Percentiles rank a stretch among this genome's conserved stretches.
Conservation (phyloP, 2,329 filamentous ascomycete species). For the Ceratocystis harringtonii region DNA sequence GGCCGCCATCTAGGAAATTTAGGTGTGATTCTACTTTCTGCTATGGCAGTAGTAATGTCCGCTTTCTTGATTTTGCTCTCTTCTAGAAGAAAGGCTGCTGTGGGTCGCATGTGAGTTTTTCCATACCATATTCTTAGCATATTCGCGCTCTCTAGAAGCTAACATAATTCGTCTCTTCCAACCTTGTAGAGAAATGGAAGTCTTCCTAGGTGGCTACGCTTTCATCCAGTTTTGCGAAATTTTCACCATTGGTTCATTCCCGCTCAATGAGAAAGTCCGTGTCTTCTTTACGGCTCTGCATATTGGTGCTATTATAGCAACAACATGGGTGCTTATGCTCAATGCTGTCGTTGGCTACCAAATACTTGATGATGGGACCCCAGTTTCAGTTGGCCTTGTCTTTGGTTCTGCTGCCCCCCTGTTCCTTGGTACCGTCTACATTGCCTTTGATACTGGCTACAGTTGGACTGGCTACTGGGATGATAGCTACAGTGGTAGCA, state of each 20-base stretch:
- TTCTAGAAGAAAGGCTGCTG: slow-evolving; percentile 80
- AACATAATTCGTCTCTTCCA: not conserved
- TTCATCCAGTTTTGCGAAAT: slow-evolving; percentile 89
- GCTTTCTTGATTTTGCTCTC: slow-evolving; percentile 61
- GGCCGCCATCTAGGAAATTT: slow-evolving; percentile 62
- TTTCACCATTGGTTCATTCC: slow-evolving; percentile 84
- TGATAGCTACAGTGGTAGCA: slow-evolving; percentile 41
- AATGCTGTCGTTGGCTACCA: slow-evolving; percentile 91
- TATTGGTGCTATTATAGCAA: slow-evolving; percentile 75
- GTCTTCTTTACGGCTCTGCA: slow-evolving; percentile 79
- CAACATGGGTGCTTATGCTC: slow-evolving; percentile 78
- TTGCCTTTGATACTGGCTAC: slow-evolving; percentile 85
- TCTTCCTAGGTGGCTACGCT: slow-evolving; percentile 78
- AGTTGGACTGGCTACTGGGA: slow-evolving; percentile 70
- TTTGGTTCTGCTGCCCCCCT: slow-evolving; percentile 53
- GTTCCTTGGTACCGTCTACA: slow-evolving; percentile 86
- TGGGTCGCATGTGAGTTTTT: slow-evolving; percentile 62
- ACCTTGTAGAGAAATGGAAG: slow-evolving; percentile 70
- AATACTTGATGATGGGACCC: slow-evolving; percentile 81
- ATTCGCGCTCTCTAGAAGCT: slow-evolving; percentile 14
- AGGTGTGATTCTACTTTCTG: slow-evolving; percentile 78
- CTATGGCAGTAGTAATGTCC: slow-evolving; percentile 55
- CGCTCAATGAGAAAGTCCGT: slow-evolving; percentile 53
- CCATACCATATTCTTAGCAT: not conserved
- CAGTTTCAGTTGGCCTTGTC: slow-evolving; percentile 65